Base-by-base conservation (phyloP, 2,329 filamentous ascomycete genomes). In the Dactylella cylindrospora region DNA sequence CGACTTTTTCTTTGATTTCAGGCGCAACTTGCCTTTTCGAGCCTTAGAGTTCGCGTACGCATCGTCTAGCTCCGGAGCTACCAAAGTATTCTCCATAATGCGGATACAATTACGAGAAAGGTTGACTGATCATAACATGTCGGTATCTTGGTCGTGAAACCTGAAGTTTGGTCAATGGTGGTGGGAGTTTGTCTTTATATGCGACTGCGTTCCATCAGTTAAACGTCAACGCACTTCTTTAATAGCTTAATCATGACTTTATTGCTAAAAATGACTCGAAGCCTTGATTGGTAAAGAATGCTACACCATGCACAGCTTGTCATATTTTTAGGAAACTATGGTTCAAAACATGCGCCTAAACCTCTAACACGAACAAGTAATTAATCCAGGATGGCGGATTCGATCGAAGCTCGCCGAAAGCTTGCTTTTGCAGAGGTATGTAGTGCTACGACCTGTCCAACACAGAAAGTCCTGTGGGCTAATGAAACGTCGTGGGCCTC, bases 401-500 rank as follows among this genome's bases (percentile, higher is more conserved):
- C 2, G 12, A 46, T 53, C 23, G 57, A 62, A 36, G 28, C 20
- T 32, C 35, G 43, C 29, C 47, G 57, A n/a, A 62, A 50, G 36
- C 57, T 49, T 13, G 57, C 57, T 36, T 62, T 62, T 38, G 31
- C 57, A 41, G 49, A 62, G 49, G 57, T 62, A 54, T 17, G 20
- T 3, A 40, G 29, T 2, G 15, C 17, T 38, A 41, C 13, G 19
- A 38, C 28, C 13, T 19, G n/a, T 17, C 13, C 17, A 40, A 8
- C 13, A 19, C 28, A 15, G 12, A 17, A 45, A 40, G 35, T 44
- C 10, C 13, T 12, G 36, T 22, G 32, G 28, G 5, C 20, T 29
- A 36, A 13, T 69, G 66, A 69, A 71, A 19, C 15, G 9, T 38
- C 15, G 9, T 8, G 8, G 9, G 9, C 8, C 35, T 22, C 6